A percentile compares a stretch with the other conserved stretches of the same genome.
These are phyloP conservation scores for Boletus tylopilopsis DNA, from an alignment of 768 basidiomycete species.

Conservation along the genomic window DNA sequence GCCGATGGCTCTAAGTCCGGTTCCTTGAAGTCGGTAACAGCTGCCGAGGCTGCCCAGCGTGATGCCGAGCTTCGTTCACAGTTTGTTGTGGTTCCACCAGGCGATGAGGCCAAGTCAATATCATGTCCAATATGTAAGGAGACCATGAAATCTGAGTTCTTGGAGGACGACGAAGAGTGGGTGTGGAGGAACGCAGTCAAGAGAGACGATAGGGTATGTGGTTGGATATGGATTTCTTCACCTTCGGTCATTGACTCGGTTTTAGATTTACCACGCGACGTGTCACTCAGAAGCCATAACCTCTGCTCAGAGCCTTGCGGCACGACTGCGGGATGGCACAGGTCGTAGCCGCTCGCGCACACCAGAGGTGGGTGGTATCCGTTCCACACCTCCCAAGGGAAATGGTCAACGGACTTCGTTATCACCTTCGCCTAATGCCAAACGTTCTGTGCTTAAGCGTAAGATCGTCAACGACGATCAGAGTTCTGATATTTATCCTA, in stretches of 20 bases:
- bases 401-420: constrained; percentile 33
- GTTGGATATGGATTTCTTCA: neutral
- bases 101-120: constrained; percentile 77
- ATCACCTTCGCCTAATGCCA: constrained; percentile 52
- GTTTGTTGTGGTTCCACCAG: constrained; percentile 86
- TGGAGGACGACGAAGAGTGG: constrained; percentile 98
- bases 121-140: constrained; percentile 98
- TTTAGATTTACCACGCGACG: constrained; percentile 89
- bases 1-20: constrained; percentile 48
- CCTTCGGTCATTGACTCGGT: constrained; percentile 3
- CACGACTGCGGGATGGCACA: constrained; percentile 61
- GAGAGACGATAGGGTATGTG: constrained; percentile 75
- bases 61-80: constrained; percentile 72
- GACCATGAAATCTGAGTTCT: constrained; percentile 81
- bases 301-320: constrained; percentile 62
- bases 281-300: constrained; percentile 80
- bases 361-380: constrained; percentile 50
- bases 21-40: constrained; percentile 55
- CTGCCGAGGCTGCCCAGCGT: constrained; percentile 65
- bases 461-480: constrained; percentile 59
- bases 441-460: constrained; percentile 63
- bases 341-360: constrained; percentile 71
- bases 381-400: constrained; percentile 37
- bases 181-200: constrained; percentile 91
- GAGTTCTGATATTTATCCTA: constrained; percentile 29